Conservation (phyloP, 2,329 filamentous ascomycete species). For the Penicillium sp. region DNA sequence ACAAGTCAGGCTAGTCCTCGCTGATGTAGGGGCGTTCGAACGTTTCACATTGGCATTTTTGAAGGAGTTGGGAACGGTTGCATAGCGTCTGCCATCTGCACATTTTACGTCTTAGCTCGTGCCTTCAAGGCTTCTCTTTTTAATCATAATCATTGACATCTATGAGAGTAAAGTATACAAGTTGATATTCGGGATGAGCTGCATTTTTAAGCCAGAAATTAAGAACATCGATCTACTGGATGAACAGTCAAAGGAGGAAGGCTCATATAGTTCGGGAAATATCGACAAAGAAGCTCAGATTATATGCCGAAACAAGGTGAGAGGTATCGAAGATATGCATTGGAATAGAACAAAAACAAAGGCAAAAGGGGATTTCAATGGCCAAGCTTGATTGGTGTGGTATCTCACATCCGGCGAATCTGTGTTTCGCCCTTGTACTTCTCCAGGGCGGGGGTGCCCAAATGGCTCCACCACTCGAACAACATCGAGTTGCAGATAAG, state of each 20-base stretch:
- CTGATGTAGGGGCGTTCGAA: not conserved
- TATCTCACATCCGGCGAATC: constrained; percentile 77
- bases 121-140: not conserved
- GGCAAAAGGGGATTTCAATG: not conserved
- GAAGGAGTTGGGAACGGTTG: not conserved
- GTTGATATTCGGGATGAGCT: constrained; percentile 8
- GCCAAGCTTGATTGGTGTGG: not conserved
- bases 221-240: not conserved
- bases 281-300: not conserved
- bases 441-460: constrained; percentile 75
- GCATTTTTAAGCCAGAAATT: not conserved
- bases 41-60: not conserved
- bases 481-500: constrained; percentile 97
- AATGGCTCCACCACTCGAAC: constrained; percentile 94
- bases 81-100: not conserved
- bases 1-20: constrained; percentile 25
- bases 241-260: not conserved
- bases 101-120: not conserved
- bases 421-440: constrained; percentile 83
- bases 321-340: constrained; percentile 20
- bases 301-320: constrained; percentile 1
- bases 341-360: not conserved
- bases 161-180: not conserved
- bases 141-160: not conserved
- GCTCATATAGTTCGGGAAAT: not conserved